phyloP scores from a whole-genome alignment of 1,284 basidiomycete genomes.

The Microbotryomycetes sp. region DNA sequence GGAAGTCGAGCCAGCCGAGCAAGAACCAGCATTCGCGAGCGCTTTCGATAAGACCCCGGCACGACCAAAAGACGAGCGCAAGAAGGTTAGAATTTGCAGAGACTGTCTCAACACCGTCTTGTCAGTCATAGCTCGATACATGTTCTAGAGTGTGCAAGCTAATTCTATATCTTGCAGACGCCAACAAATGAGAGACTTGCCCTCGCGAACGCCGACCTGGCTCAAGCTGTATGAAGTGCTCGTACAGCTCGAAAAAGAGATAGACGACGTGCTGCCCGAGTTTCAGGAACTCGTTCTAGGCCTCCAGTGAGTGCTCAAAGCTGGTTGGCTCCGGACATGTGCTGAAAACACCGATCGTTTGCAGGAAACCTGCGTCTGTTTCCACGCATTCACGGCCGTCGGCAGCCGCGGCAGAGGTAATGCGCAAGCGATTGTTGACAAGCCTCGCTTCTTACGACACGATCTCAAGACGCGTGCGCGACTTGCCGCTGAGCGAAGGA shows the following conservation, averaged over 20 bases:
- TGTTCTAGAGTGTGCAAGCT: neutral
- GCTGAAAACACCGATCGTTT: neutral
- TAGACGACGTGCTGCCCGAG: slow-evolving; percentile 59
- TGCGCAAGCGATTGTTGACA: slow-evolving; percentile 36
- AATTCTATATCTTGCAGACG: slow-evolving; percentile 9
- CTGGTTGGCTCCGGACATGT: neutral
- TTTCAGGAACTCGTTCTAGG: slow-evolving; percentile 62
- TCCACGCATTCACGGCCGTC: neutral
- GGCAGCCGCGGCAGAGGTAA: slow-evolving; percentile 8
- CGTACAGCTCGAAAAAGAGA: slow-evolving; percentile 67
- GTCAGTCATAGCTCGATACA: slow-evolving; percentile 31
- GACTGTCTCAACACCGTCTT: slow-evolving; percentile 37
- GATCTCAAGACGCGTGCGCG: slow-evolving; percentile 73
- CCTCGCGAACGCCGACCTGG: slow-evolving; percentile 33
- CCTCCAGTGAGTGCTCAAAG: slow-evolving; percentile 46
- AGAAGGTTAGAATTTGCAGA: slow-evolving; percentile 39
- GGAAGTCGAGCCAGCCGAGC: slow-evolving; percentile 28
- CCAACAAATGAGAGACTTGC: slow-evolving; percentile 31
- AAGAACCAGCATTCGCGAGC: slow-evolving; percentile 15
- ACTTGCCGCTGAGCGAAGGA: slow-evolving; percentile 48
- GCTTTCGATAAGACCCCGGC: neutral
- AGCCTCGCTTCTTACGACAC: slow-evolving; percentile 60
- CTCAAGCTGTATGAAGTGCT: slow-evolving; percentile 54
- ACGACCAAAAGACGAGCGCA: slow-evolving; percentile 27
- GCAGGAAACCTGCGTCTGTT: neutral